Base-by-base conservation (phyloP, 129 eudicot genomes). In the Lactuca saligna region DNA sequence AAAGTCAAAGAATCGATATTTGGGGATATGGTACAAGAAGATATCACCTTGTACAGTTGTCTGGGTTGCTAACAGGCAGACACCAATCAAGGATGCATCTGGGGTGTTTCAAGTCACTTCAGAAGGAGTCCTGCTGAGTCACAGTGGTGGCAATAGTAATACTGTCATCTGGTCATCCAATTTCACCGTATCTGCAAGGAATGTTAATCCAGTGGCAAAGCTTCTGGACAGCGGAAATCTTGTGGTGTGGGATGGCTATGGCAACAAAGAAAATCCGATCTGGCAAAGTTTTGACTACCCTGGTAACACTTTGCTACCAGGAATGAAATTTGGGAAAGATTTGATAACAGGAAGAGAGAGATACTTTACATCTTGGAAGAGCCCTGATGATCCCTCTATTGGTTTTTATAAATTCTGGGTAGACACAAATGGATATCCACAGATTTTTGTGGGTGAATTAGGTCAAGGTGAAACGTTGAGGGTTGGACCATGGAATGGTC, bases 401-500 rank as follows among this genome's bases (percentile, higher is more conserved):
- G 86, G 86, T 29, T 2, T 15, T 13, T 56, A 54, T 49, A 37
- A 17, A 4, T 2, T 6, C 7, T 4, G 8, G 4, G 1, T 82
- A 4, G 75, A 82, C 54, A 70, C 59, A 13, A 59, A 57, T 54
- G 86, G 82, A 37, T 78, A 51, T 49, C 86, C 86, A 11, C 75
- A 74, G 32, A 7, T 54, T 1, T 32, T 70, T 17, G 7, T 25
- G 61, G 51, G 12, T 33, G 32, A 17, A n/a, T n/a, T n/a, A 0
- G 66, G 60, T 15, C 1, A 31, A 2, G 48, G 0, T 8, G 2
- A 51, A 33, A 3, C 11, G 29, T 70, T 17, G 14, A 39, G 87
- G 56, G 25, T 53, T 13, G 87, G 87, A 31, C 83, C 78, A 3
- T 82, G 87, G 83, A 79, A 78, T 11, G 87, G 87, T 31, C 6